Evolutionary conservation across 495 filamentous ascomycete genomes (phyloP).

Genomic region (Letharia lupina): DNA sequence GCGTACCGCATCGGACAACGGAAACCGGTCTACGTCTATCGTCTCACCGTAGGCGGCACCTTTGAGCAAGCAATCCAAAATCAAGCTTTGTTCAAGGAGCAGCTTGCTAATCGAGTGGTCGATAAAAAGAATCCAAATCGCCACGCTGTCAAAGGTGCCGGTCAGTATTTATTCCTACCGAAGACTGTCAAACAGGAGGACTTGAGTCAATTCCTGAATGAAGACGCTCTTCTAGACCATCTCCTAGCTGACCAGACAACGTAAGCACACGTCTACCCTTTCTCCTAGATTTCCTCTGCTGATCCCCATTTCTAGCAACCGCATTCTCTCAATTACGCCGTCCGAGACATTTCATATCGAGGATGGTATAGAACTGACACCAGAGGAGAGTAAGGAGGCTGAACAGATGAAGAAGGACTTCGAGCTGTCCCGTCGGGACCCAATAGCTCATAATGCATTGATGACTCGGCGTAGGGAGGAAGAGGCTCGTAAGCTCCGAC

Average conservation of each 20-base stretch:
- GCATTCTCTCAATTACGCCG: constrained; percentile 46
- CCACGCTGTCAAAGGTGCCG: constrained; percentile 39
- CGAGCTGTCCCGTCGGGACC: constrained; percentile 39
- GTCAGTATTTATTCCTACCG: constrained; percentile 51
- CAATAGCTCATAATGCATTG: constrained; percentile 30
- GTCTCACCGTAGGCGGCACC: constrained; percentile 70
- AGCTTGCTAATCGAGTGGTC: constrained; percentile 69
- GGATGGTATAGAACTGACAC: constrained; percentile 47
- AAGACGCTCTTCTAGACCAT: constrained; percentile 59
- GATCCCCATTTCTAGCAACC: background rate
- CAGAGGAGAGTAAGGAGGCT: constrained; percentile 45
- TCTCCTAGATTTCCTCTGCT: background rate
- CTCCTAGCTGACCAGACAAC: constrained; percentile 39
- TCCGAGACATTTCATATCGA: constrained; percentile 52
- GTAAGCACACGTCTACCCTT: constrained; percentile 22
- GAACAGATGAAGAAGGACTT: constrained; percentile 38
- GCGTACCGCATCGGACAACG: constrained; percentile 80
- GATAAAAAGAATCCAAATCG: constrained; percentile 70
- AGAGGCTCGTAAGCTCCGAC: background rate
- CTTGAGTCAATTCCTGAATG: constrained; percentile 44
- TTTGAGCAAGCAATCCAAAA: constrained; percentile 67
- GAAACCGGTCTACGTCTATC: constrained; percentile 82
- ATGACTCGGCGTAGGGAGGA: background rate
- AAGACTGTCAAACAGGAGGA: constrained; percentile 44
- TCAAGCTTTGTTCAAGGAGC: constrained; percentile 67